phyloP scores from a whole-genome alignment of 2,329 filamentous ascomycete species.

The Trichoderma asperellum region DNA sequence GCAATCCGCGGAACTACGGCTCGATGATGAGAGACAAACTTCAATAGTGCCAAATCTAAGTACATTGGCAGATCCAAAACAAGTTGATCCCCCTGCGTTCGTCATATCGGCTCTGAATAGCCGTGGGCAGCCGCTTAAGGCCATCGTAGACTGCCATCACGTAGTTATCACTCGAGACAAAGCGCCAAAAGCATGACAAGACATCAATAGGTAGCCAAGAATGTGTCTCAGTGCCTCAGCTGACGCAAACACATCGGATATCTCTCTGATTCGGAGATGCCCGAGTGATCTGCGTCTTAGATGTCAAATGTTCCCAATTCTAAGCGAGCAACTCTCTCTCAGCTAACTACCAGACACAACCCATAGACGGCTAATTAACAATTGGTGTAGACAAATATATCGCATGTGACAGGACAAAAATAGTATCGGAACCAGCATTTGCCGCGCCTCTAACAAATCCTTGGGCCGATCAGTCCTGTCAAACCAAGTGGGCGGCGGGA shows the following conservation, averaged over 20 bases:
- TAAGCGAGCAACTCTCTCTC: neutral
- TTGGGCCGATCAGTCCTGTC: neutral
- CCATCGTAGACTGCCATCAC: neutral
- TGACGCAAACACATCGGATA: neutral
- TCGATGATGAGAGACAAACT: conserved; percentile 1
- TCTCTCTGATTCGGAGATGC: neutral
- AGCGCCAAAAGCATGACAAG: neutral
- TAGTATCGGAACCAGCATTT: neutral
- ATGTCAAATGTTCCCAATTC: neutral
- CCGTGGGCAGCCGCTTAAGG: neutral
- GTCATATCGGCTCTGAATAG: neutral
- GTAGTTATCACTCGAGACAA: neutral
- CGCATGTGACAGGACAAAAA: neutral
- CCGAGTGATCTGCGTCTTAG: neutral
- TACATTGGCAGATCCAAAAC: neutral
- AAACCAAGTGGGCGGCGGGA: neutral
- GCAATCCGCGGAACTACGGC: neutral
- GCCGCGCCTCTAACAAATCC: neutral
- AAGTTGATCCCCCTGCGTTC: neutral
- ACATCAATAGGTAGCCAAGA: neutral
- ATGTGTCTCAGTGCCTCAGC: neutral
- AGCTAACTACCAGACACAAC: neutral
- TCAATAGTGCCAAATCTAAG: conserved; percentile 9
- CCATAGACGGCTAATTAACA: neutral
- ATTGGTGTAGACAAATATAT: neutral